Conservation (phyloP, 192 early-diverging fungal genomes). For the Podila epigama region DNA sequence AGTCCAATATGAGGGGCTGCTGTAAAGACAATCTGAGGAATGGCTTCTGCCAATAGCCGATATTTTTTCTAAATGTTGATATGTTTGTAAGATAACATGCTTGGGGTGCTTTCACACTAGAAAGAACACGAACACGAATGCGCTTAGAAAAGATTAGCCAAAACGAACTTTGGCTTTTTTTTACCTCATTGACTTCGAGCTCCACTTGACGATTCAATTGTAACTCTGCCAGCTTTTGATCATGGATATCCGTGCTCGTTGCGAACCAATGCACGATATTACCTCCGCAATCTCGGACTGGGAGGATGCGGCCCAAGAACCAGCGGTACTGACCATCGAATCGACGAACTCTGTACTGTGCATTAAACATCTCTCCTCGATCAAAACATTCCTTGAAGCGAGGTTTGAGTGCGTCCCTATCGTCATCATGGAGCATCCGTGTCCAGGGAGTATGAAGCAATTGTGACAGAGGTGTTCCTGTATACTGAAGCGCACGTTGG, state of each 20-base stretch:
- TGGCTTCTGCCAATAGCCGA: slow-evolving; percentile 62
- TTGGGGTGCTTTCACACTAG: too few relatives aligned
- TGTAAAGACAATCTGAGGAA: slow-evolving; percentile 68
- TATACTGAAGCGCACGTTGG: slow-evolving; percentile 59
- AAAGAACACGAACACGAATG: too few relatives aligned
- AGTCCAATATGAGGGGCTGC: slow-evolving; percentile 56
- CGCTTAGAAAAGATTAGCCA: not conserved
- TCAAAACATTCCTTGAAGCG: slow-evolving; percentile 56
- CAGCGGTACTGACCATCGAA: slow-evolving; percentile 65
- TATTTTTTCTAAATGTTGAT: slow-evolving; percentile 61
- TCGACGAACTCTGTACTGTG: slow-evolving; percentile 57
- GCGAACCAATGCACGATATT: slow-evolving; percentile 66
- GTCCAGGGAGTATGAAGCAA: slow-evolving; percentile 57
- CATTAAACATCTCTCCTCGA: slow-evolving; percentile 57
- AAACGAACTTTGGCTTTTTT: not conserved
- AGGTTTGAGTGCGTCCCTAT: slow-evolving; percentile 36
- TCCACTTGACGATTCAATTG: slow-evolving; percentile 56
- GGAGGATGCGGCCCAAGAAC: slow-evolving; percentile 60
- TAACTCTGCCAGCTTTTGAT: slow-evolving; percentile 58
- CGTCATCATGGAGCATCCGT: slow-evolving; percentile 60
- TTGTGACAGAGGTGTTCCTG: slow-evolving; percentile 43
- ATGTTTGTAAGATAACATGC: not conserved
- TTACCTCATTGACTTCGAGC: slow-evolving; percentile 59
- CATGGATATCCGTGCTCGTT: slow-evolving; percentile 64
- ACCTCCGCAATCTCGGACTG: slow-evolving; percentile 58